phyloP scores from a whole-genome alignment of 2,329 filamentous ascomycete species.

The Xylaria sp. region DNA sequence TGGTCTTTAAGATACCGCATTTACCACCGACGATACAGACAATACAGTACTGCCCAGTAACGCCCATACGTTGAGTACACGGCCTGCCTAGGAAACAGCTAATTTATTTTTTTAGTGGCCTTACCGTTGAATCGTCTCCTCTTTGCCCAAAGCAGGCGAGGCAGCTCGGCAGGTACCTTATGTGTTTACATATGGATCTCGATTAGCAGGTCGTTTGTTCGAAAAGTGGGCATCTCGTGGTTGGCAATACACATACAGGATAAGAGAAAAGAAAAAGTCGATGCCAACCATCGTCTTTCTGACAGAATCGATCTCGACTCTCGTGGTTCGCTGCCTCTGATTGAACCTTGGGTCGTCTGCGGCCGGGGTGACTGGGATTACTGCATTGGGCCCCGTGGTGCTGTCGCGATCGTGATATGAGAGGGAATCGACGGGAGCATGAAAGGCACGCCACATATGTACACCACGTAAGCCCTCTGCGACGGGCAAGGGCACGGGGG shows the following conservation, averaged over 20 bases:
- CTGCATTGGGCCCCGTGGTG: not conserved
- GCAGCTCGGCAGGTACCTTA: no score
- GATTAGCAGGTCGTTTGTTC: not conserved
- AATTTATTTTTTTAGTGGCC: no score
- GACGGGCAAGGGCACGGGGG: not conserved
- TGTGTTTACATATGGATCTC: no score
- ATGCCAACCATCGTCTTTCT: not conserved
- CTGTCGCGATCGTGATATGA: slow-evolving; percentile 30
- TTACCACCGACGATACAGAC: not conserved
- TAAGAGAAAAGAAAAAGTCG: not conserved
- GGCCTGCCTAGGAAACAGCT: no score
- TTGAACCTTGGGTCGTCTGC: not conserved
- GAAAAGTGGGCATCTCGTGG: not conserved
- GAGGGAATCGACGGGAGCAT: slow-evolving; percentile 23
- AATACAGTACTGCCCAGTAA: no score
- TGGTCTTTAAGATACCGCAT: not conserved
- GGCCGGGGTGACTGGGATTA: slow-evolving; percentile 9
- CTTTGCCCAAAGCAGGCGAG: not conserved
- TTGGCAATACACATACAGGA: not conserved
- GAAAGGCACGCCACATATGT: not conserved
- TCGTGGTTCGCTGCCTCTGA: not conserved
- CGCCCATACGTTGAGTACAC: no score
- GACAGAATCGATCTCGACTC: not conserved
- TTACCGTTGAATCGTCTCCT: not conserved
- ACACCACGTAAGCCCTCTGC: not conserved